Evolutionary conservation across 2,329 filamentous ascomycete species (phyloP).

Genomic region (Sordariomycetes sp.): DNA sequence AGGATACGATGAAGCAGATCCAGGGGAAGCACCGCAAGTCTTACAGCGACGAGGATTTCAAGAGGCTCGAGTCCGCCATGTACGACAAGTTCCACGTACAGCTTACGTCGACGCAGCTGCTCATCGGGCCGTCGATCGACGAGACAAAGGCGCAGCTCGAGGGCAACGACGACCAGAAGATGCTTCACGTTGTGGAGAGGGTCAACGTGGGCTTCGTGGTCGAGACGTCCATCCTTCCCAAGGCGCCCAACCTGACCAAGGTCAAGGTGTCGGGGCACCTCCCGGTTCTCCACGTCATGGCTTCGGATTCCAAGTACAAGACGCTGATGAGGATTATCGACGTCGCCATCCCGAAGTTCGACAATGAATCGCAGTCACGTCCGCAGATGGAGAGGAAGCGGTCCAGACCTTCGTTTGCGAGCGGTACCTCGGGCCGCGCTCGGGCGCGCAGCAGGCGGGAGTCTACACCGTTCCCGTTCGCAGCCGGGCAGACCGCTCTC

Average conservation of each 20-base stretch:
- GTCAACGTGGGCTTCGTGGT: conserved; percentile 97
- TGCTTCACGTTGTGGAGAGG: conserved; percentile 83
- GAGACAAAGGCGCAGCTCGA: conserved; percentile 76
- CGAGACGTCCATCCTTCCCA: conserved; percentile 95
- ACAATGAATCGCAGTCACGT: conserved; percentile 20
- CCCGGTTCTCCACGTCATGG: conserved; percentile 80
- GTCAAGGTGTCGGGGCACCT: conserved; percentile 85
- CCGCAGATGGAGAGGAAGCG: background rate
- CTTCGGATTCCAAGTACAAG: conserved; percentile 96
- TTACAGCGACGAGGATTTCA: conserved; percentile 83
- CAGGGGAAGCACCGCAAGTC: conserved; percentile 81
- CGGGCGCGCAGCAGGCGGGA: conserved; percentile 27
- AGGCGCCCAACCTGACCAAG: conserved; percentile 85
- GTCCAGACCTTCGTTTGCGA: conserved; percentile 32
- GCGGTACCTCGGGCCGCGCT: conserved; percentile 20
- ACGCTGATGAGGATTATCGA: conserved; percentile 93
- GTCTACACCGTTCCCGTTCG: conserved; percentile 65
- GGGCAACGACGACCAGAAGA: conserved; percentile 54
- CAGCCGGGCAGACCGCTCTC: conserved; percentile 62
- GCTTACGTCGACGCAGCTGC: conserved; percentile 84
- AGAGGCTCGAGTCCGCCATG: conserved; percentile 82
- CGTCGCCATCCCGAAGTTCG: conserved; percentile 81
- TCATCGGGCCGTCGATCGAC: conserved; percentile 89
- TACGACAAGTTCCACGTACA: conserved; percentile 96
- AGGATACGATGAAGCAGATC: conserved; percentile 78